Evolutionary conservation across 257 asterid genomes (phyloP).

Genomic region (Solanum okadae): DNA sequence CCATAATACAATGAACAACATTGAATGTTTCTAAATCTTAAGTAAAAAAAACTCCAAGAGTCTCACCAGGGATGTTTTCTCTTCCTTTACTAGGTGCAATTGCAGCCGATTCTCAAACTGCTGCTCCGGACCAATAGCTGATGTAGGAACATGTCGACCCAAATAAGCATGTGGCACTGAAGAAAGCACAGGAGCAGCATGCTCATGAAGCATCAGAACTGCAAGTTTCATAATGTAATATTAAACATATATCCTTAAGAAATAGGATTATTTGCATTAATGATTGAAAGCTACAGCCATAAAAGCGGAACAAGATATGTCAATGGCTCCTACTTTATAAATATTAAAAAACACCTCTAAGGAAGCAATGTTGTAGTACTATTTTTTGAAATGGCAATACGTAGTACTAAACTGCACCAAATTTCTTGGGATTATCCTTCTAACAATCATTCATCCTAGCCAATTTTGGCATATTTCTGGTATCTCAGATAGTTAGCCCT

Average conservation of each 20-base stretch:
- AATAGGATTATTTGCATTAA: neutral
- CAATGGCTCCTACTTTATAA: neutral
- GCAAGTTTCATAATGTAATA: conserved; percentile 22
- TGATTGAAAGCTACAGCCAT: neutral
- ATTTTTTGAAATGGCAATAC: neutral
- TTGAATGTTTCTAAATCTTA: neutral
- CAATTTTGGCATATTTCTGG: neutral
- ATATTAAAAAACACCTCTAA: neutral
- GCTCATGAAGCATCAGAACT: conserved; percentile 63
- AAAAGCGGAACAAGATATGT: neutral
- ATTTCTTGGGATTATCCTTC: neutral
- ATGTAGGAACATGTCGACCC: conserved; percentile 36
- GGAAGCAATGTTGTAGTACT: neutral
- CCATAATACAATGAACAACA: neutral
- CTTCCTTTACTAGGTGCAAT: conserved; percentile 32
- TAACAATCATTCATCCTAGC: neutral
- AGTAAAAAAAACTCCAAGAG: neutral
- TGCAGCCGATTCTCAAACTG: conserved; percentile 28
- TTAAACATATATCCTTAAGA: neutral
- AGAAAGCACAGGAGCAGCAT: conserved; percentile 38
- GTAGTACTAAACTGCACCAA: neutral
- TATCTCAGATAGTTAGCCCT: neutral
- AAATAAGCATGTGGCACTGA: conserved; percentile 35
- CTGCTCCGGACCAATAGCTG: conserved; percentile 48
- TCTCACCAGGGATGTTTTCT: conserved; percentile 37